phyloP scores from a whole-genome alignment of 345 rosid species.

The Eutrema heterophyllum region DNA sequence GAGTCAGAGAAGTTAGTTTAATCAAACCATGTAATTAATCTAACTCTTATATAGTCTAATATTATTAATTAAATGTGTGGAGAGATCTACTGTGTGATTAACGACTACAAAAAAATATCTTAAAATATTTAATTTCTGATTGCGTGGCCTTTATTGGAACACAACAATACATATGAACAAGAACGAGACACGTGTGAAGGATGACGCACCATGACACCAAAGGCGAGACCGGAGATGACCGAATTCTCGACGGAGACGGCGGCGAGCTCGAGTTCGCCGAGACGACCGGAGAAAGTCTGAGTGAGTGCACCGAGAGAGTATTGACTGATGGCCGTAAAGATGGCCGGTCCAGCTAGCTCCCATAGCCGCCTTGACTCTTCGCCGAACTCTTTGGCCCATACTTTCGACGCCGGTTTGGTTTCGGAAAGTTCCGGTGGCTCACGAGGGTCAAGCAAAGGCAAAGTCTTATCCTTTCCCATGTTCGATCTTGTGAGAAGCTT shows the following conservation, averaged over 20 bases:
- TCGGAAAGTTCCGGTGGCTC: conserved; percentile 11
- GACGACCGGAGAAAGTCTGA: conserved; percentile 69
- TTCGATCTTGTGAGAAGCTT: neutral
- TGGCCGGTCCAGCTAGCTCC: conserved; percentile 85
- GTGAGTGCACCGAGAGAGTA: conserved; percentile 92
- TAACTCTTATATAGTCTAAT: too few species aligned
- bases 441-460: conserved; percentile 27
- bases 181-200: neutral
- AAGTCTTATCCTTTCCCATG: conserved; percentile 11
- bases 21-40: too few species aligned
- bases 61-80: neutral
- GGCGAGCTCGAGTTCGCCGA: conserved; percentile 78
- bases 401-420: conserved; percentile 13
- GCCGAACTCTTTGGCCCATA: conserved; percentile 47
- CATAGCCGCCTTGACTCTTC: conserved; percentile 71
- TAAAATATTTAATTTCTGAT: neutral
- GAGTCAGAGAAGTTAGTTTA: too few species aligned
- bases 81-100: neutral
- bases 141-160: conserved; percentile 14
- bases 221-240: conserved; percentile 81
- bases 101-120: neutral
- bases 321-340: conserved; percentile 66
- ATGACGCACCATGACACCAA: conserved; percentile 67
- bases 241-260: conserved; percentile 91
- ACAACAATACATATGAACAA: neutral